Conservation (phyloP, 805 yeast genomes). For the Lachancea dasiensis region DNA sequence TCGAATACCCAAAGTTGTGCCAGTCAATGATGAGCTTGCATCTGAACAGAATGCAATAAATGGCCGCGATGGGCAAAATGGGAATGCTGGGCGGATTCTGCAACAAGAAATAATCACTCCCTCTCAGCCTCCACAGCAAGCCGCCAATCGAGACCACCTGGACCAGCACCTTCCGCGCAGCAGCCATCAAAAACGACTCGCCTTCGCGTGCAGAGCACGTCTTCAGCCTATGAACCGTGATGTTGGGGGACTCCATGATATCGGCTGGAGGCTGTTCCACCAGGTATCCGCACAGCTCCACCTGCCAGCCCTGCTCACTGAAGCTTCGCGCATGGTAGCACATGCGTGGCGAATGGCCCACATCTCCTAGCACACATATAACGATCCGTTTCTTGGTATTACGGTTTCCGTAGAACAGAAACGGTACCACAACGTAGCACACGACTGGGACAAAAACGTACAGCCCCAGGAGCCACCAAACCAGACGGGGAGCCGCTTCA, state of each 20-base stretch:
- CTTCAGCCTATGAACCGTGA: slow-evolving; percentile 41
- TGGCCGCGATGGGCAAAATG: slow-evolving; percentile 54
- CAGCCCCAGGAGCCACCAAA: slow-evolving; percentile 34
- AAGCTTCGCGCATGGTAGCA: slow-evolving; percentile 81
- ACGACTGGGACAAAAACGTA: slow-evolving; percentile 40
- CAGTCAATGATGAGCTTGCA: slow-evolving; percentile 79
- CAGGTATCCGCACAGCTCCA: slow-evolving; percentile 79
- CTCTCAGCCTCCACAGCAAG: slow-evolving; percentile 49
- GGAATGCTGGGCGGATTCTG: slow-evolving; percentile 96
- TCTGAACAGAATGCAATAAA: slow-evolving; percentile 47
- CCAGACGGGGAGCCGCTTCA: slow-evolving; percentile 11
- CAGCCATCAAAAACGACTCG: slow-evolving; percentile 10
- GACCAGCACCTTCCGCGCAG: slow-evolving; percentile 44
- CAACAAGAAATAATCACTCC: slow-evolving; percentile 62
- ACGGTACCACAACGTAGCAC: slow-evolving; percentile 33
- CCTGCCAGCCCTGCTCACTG: slow-evolving; percentile 59
- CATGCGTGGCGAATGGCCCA: slow-evolving; percentile 95
- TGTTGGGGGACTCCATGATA: slow-evolving; percentile 43
- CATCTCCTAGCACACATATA: slow-evolving; percentile 82
- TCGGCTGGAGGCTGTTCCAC: slow-evolving; percentile 50
- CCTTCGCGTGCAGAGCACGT: slow-evolving; percentile 1
- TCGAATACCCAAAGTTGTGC: slow-evolving; percentile 91
- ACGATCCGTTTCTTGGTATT: slow-evolving; percentile 50
- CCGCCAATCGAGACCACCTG: slow-evolving; percentile 47
- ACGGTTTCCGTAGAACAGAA: slow-evolving; percentile 30